Evolutionary conservation across 2,329 filamentous ascomycete genomes (phyloP).

Genomic region (Fusarium nelsonii): DNA sequence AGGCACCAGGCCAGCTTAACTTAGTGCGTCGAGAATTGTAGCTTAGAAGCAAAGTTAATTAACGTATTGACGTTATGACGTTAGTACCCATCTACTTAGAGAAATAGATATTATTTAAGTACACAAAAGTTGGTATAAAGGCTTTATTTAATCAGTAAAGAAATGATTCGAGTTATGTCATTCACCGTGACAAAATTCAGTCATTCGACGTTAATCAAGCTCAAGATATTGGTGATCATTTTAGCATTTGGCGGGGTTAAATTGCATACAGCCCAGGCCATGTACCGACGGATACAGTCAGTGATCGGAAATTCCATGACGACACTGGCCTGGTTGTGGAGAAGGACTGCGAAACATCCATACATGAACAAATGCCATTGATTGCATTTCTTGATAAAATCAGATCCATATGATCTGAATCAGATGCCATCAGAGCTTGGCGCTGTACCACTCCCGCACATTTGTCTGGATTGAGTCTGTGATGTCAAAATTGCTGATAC

Average conservation of each 20-base stretch:
- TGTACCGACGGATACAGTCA: background rate
- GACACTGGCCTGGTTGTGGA: slow-evolving; percentile 22
- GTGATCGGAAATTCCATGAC: slow-evolving; percentile 23
- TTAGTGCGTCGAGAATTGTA: background rate
- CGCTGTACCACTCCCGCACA: background rate
- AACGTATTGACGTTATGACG: no score
- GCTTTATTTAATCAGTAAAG: background rate
- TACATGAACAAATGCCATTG: background rate
- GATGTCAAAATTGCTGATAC: background rate
- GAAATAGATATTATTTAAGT: no score
- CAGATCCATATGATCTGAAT: background rate
- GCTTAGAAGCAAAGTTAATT: no score
- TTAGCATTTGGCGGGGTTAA: slow-evolving; percentile 33
- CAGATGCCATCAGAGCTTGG: slow-evolving; percentile 5
- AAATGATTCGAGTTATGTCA: background rate
- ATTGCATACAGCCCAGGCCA: background rate
- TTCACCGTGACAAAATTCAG: slow-evolving; percentile 12
- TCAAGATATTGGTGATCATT: slow-evolving; percentile 6
- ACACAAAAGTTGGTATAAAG: background rate
- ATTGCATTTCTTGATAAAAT: slow-evolving; percentile 9
- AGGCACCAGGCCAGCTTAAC: slow-evolving; percentile 25
- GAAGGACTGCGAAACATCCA: slow-evolving; percentile 21
- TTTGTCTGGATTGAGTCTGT: background rate
- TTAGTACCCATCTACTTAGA: background rate
- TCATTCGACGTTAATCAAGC: background rate